These are phyloP conservation scores for Lanzia echinophila DNA, from an alignment of 2,329 filamentous ascomycete genomes.

Conservation along the genomic window DNA sequence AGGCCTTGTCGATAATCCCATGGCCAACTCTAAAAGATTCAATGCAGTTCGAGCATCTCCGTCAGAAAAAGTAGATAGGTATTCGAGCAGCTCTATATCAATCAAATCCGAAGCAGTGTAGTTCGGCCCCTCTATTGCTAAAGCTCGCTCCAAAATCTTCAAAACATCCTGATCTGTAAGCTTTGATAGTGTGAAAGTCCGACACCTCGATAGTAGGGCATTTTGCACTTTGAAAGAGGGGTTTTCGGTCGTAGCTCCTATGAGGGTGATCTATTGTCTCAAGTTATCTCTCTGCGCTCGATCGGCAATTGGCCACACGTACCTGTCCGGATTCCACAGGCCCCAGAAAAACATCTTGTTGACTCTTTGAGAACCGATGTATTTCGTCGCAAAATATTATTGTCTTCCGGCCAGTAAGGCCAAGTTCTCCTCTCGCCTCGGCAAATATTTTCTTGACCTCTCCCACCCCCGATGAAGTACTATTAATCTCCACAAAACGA, in stretches of 20 bases:
- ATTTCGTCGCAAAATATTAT: slow-evolving; percentile 93
- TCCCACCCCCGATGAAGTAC: slow-evolving; percentile 76
- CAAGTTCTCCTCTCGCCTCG: slow-evolving; percentile 74
- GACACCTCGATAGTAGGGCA: slow-evolving; percentile 79
- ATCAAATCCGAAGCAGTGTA: slow-evolving; percentile 49
- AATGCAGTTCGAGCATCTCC: slow-evolving; percentile 90
- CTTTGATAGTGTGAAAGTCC: slow-evolving; percentile 80
- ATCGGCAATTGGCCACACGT: no score
- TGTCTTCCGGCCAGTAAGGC: slow-evolving; percentile 78
- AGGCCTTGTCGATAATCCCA: slow-evolving; percentile 62
- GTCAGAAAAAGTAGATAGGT: slow-evolving; percentile 81
- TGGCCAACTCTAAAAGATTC: slow-evolving; percentile 83
- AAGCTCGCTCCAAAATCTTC: slow-evolving; percentile 68
- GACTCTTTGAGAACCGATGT: slow-evolving; percentile 58
- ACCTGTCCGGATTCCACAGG: slow-evolving; percentile 79
- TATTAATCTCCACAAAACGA: slow-evolving; percentile 93
- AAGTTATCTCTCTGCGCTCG: no score
- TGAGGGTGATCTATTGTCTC: slow-evolving; percentile 59
- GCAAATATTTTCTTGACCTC: slow-evolving; percentile 90
- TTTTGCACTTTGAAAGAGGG: slow-evolving; percentile 89
- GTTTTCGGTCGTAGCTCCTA: slow-evolving; percentile 95
- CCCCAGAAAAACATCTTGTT: slow-evolving; percentile 91
- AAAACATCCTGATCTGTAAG: slow-evolving; percentile 66
- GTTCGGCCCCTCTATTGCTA: slow-evolving; percentile 49
- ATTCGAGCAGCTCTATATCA: slow-evolving; percentile 69